Evolutionary conservation across 306 rosid species (phyloP).

Genomic region (Lupinus albus): DNA sequence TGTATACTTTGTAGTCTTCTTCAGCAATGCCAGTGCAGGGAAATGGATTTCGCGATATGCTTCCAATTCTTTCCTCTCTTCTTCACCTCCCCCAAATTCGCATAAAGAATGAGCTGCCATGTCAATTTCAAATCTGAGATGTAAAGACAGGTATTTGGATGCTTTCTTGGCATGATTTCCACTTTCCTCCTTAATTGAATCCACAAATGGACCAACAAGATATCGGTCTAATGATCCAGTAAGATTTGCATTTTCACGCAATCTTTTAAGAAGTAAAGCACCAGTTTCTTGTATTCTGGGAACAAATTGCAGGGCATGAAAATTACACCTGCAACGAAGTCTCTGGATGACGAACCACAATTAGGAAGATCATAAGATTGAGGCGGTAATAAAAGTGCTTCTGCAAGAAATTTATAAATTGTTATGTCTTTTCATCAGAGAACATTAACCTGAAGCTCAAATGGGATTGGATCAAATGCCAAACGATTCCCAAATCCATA

Average conservation of each 20-base stretch:
- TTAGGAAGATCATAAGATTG: constrained; percentile 66
- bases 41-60: constrained; percentile 89
- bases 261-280: constrained; percentile 82
- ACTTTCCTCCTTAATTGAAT: constrained; percentile 45
- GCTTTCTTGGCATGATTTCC: constrained; percentile 57
- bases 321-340: constrained; percentile 99
- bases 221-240: constrained; percentile 69
- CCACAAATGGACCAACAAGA: constrained; percentile 72
- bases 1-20: constrained; percentile 73
- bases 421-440: constrained; percentile 36
- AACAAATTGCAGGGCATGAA: constrained; percentile 89
- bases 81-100: constrained; percentile 95
- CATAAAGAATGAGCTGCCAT: constrained; percentile 98
- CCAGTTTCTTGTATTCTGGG: constrained; percentile 93
- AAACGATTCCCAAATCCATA: constrained; percentile 95
- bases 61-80: constrained; percentile 82
- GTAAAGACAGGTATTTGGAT: constrained; percentile 83
- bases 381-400: constrained; percentile 26
- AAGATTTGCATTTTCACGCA: constrained; percentile 61
- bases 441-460: constrained; percentile 79
- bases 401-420: constrained; percentile 19
- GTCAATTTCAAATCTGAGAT: constrained; percentile 97
- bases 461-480: constrained; percentile 91
- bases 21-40: constrained; percentile 73
- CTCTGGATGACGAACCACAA: constrained; percentile 90